Percentiles rank a stretch among this genome's conserved stretches.
Evolutionary conservation across 257 asterid genomes (phyloP).

Genomic region (Prunella vulgaris): DNA sequence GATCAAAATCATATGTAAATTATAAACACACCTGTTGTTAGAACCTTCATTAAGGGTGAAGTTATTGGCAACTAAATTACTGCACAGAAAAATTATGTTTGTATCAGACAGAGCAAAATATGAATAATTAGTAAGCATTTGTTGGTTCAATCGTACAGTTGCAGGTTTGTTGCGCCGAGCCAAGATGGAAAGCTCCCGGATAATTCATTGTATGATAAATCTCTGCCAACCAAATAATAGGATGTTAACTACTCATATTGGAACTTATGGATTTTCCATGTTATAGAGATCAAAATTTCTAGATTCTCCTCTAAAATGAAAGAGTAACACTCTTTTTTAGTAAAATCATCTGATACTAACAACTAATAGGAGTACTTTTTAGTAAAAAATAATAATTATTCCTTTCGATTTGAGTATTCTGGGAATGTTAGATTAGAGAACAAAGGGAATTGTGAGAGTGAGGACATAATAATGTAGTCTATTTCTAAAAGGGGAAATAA

Average conservation of each 20-base stretch:
- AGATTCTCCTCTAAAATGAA: background rate
- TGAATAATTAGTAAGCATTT: background rate
- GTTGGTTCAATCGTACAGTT: slow-evolving; percentile 35
- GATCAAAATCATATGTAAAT: background rate
- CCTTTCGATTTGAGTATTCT: too few relatives aligned
- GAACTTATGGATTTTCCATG: background rate
- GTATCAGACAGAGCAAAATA: background rate
- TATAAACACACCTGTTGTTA: slow-evolving; percentile 39
- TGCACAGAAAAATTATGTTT: background rate
- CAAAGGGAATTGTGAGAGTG: too few relatives aligned
- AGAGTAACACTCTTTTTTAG: background rate
- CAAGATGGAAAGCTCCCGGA: slow-evolving; percentile 80
- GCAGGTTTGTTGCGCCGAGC: slow-evolving; percentile 39
- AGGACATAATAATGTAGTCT: too few relatives aligned
- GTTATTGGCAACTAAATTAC: slow-evolving; percentile 76
- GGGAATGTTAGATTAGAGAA: too few relatives aligned
- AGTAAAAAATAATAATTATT: too few relatives aligned
- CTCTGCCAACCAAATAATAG: slow-evolving; percentile 42
- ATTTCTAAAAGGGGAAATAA: too few relatives aligned
- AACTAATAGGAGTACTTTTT: too few relatives aligned
- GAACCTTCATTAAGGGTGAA: slow-evolving; percentile 38
- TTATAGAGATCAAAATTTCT: background rate
- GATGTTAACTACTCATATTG: background rate
- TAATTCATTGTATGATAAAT: slow-evolving; percentile 68
- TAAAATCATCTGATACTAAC: background rate